Conservation (phyloP, 2,329 filamentous ascomycete genomes). For the Colletotrichum agaves region DNA sequence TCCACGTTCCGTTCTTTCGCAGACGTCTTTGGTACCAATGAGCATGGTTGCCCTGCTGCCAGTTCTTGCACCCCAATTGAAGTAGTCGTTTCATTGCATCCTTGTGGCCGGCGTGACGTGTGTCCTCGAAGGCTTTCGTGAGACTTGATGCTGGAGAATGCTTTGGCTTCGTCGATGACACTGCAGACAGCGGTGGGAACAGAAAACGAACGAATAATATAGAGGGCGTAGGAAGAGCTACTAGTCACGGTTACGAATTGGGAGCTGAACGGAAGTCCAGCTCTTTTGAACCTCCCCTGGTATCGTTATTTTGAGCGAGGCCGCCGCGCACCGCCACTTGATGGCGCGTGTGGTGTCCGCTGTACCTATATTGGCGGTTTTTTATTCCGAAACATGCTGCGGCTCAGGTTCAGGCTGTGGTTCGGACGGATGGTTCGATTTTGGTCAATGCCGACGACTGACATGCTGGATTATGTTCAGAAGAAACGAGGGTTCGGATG, state of each 20-base stretch:
- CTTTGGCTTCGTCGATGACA: not conserved
- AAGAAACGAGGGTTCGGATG: conserved; percentile 3
- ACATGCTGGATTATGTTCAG: not conserved
- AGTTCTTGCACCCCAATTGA: not conserved
- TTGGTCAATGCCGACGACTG: not conserved
- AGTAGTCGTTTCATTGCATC: not conserved
- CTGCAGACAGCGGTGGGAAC: not conserved
- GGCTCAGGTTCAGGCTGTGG: conserved; percentile 12
- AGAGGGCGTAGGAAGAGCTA: too few relatives aligned
- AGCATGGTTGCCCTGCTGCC: not conserved
- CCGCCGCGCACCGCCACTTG: conserved; percentile 4
- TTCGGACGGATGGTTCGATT: not conserved
- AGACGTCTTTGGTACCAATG: not conserved
- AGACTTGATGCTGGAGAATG: not conserved
- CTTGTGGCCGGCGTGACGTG: not conserved
- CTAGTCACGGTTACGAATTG: too few relatives aligned
- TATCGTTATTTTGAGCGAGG: not conserved
- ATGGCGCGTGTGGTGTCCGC: conserved; percentile 16
- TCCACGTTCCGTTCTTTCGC: not conserved
- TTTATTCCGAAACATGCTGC: conserved; percentile 21
- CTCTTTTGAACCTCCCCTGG: not conserved
- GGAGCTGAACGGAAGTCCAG: not conserved
- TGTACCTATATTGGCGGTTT: not conserved
- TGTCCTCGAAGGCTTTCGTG: too few relatives aligned
- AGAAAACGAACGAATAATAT: too few relatives aligned